These are phyloP conservation scores for Allantophomopsis cytisporea DNA, from an alignment of 2,329 filamentous ascomycete species.

Conservation along the genomic window DNA sequence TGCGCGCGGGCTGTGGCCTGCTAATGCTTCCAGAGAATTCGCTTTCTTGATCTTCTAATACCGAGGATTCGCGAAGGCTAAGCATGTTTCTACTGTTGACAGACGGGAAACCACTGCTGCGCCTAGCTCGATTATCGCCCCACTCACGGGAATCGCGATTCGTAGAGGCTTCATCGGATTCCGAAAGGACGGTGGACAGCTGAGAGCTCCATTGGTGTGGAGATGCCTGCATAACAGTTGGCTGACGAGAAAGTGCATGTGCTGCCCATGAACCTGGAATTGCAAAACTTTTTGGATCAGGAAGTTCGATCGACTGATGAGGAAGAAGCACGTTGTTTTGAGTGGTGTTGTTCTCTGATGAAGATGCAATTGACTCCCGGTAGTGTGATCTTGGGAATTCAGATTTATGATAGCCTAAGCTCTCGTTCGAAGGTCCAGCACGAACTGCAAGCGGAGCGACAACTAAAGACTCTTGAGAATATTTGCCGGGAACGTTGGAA, in stretches of 20 bases:
- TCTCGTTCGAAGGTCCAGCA: conserved; percentile 32
- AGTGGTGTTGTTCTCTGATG: no score
- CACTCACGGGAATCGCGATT: conserved; percentile 28
- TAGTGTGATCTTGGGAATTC: conserved; percentile 39
- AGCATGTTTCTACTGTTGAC: conserved; percentile 37
- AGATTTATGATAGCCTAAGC: conserved; percentile 32
- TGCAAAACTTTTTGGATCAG: conserved; percentile 3
- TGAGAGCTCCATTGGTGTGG: conserved; percentile 51
- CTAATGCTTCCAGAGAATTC: no score
- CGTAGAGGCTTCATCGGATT: conserved; percentile 37
- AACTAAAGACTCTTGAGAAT: conserved; percentile 46
- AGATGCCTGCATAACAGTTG: conserved; percentile 28
- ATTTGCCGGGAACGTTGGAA: conserved; percentile 18
- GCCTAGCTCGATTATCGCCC: conserved; percentile 24
- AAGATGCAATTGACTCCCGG: no score
- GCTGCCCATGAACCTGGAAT: conserved; percentile 19
- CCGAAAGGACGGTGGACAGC: conserved; percentile 49
- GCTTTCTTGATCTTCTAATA: no score
- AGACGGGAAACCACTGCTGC: conserved; percentile 31
- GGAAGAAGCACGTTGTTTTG: no score
- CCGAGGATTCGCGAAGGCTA: conserved; percentile 29
- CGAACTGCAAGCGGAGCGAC: conserved; percentile 39
- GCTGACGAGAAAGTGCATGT: conserved; percentile 10
- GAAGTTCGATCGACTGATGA: not conserved
- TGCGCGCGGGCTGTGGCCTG: no score